These are phyloP conservation scores for Angophora floribunda DNA, from an alignment of 345 rosid species.

Conservation along the genomic window DNA sequence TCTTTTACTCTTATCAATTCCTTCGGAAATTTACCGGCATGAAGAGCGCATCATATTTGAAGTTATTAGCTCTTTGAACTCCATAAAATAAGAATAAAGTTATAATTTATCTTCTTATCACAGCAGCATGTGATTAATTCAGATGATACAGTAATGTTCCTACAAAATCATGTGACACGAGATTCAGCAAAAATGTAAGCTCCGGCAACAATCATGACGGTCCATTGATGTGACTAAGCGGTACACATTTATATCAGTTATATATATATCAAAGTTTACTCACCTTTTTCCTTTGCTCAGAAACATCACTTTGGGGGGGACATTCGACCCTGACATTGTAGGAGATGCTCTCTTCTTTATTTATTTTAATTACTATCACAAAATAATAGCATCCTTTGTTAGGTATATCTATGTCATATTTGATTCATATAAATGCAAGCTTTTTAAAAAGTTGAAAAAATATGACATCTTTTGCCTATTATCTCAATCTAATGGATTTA, in stretches of 20 bases:
- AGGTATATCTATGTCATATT: not conserved
- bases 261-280: not conserved
- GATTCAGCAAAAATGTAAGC: not conserved
- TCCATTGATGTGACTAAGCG: not conserved
- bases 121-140: not conserved
- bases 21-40: rapidly evolving
- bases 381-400: not conserved
- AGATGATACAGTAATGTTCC: not conserved
- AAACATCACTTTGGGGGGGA: not conserved
- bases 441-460: not conserved
- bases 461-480: not conserved
- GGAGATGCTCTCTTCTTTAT: not conserved
- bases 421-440: not conserved
- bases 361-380: not conserved
- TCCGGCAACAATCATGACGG: not conserved
- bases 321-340: not conserved
- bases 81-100: not conserved
- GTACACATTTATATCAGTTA: not conserved
- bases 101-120: not conserved
- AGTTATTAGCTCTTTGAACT: not conserved
- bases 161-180: not conserved
- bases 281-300: not conserved
- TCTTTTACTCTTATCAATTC: not conserved
- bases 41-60: not conserved
- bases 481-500: not conserved